Percentiles rank a stretch among this genome's conserved stretches.
phyloP scores from a whole-genome alignment of 2,329 filamentous ascomycete species.

The Colletotrichum siamense region DNA sequence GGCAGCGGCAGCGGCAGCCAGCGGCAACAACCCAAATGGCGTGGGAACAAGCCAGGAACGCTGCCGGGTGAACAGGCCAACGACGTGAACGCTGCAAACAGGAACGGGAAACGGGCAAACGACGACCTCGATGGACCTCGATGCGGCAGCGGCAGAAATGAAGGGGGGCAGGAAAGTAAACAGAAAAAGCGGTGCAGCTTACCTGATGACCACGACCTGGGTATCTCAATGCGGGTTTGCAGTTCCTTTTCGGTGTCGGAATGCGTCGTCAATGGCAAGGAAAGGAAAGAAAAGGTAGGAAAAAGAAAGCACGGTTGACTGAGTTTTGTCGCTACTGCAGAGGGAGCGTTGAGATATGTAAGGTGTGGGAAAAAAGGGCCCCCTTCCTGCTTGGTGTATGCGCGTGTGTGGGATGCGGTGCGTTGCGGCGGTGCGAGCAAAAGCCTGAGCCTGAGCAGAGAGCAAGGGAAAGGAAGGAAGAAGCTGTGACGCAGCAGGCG shows the following conservation, averaged over 20 bases:
- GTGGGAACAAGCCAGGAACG: background rate
- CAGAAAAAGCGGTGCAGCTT: background rate
- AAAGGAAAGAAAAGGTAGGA: background rate
- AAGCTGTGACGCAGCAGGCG: constrained; percentile 19
- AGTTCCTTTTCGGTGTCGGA: background rate
- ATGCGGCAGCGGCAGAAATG: background rate
- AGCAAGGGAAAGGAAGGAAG: constrained; percentile 12
- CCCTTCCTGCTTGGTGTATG: background rate
- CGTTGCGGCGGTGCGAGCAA: background rate
- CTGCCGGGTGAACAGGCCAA: background rate
- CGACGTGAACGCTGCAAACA: background rate
- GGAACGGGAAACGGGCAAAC: background rate
- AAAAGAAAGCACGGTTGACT: constrained; percentile 11
- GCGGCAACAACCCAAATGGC: background rate
- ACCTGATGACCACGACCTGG: background rate
- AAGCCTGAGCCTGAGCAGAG: background rate
- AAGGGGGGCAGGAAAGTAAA: background rate
- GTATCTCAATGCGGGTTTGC: background rate
- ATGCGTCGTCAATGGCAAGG: constrained; percentile 2
- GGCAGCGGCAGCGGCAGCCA: background rate
- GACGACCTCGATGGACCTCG: background rate
- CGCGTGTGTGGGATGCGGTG: background rate
- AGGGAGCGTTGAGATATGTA: constrained; percentile 17
- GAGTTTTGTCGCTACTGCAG: constrained; percentile 1
- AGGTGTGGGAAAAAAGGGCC: background rate